These are phyloP conservation scores for Tetrapisispora fleetii DNA, from an alignment of 805 yeast species.

Conservation along the genomic window DNA sequence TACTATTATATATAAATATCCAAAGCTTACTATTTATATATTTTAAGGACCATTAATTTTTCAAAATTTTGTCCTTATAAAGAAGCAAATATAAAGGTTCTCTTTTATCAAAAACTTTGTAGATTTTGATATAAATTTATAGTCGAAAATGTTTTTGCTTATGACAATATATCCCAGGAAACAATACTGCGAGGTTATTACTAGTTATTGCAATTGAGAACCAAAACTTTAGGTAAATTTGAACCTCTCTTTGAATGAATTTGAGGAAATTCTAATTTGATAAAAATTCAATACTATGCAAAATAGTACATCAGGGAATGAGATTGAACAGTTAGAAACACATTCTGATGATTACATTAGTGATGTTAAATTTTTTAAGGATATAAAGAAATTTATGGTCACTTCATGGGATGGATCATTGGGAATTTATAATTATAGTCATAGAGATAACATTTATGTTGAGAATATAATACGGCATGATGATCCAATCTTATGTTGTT, in stretches of 20 bases:
- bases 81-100: too few species aligned
- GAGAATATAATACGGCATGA: slow-evolving; percentile 5
- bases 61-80: not conserved
- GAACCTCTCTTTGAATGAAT: not conserved
- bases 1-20: not conserved
- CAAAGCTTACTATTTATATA: not conserved
- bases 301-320: not conserved
- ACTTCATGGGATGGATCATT: slow-evolving; percentile 52
- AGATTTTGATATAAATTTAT: too few species aligned
- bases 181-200: too few species aligned
- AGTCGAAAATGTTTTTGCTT: too few species aligned
- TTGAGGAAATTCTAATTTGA: not conserved
- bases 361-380: slow-evolving; percentile 17
- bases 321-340: slow-evolving; percentile 5
- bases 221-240: too few species aligned
- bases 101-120: too few species aligned
- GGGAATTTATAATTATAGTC: slow-evolving; percentile 27
- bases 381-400: slow-evolving; percentile 33
- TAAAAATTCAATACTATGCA: not conserved
- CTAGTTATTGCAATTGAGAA: too few species aligned
- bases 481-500: slow-evolving; percentile 14
- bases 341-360: slow-evolving; percentile 22
- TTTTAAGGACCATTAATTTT: not conserved
- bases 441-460: not conserved
- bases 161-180: too few species aligned